A percentile compares a stretch with the other conserved stretches of the same genome.
These are phyloP conservation scores for Mangifera indica DNA, from an alignment of 345 rosid species.

Conservation along the genomic window DNA sequence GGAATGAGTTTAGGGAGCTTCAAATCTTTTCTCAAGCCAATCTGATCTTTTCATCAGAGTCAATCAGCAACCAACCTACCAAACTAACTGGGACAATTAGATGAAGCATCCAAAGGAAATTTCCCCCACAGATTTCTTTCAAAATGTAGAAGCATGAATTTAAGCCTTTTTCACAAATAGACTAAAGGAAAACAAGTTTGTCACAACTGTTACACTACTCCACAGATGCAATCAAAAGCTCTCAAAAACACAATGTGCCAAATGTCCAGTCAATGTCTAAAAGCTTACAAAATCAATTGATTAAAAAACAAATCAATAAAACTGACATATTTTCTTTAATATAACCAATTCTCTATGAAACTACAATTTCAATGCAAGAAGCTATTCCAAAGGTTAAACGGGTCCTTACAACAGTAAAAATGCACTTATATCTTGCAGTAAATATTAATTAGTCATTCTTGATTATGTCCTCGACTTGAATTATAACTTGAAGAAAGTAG, in stretches of 20 bases:
- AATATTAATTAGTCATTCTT: neutral
- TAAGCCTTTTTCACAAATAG: neutral
- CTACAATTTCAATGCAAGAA: neutral
- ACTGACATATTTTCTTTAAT: neutral
- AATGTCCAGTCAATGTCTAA: neutral
- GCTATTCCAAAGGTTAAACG: neutral
- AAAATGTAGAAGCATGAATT: neutral
- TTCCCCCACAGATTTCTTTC: neutral
- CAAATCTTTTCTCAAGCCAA: neutral
- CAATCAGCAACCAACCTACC: neutral
- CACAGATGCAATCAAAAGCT: neutral
- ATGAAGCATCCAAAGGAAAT: neutral
- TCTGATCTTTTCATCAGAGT: neutral
- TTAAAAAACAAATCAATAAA: too few species aligned
- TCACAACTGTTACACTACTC: neutral
- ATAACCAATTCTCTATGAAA: neutral
- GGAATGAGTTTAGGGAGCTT: neutral
- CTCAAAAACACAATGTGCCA: neutral
- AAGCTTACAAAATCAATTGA: neutral
- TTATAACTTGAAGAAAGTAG: neutral
- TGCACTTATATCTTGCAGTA: neutral
- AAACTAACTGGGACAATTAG: neutral
- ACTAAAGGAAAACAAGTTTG: too few species aligned
- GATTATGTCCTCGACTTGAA: neutral
- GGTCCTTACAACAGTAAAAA: neutral